Conservation (phyloP, 2,329 filamentous ascomycete species). For the Colletotrichum noveboracense region DNA sequence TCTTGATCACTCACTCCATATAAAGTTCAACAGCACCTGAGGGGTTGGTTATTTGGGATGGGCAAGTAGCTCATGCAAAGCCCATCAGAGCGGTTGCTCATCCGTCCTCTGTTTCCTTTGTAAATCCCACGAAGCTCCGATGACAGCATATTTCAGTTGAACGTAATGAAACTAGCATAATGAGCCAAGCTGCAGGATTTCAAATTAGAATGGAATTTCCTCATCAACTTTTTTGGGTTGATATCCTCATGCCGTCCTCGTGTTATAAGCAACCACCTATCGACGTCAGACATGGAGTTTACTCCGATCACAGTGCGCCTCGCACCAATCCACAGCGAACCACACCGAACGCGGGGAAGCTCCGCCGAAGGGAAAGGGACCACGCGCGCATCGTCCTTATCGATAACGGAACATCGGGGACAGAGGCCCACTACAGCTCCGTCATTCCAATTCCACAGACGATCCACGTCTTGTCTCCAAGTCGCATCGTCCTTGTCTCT, state of each 20-base stretch:
- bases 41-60: not conserved
- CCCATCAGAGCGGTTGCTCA: too few relatives aligned
- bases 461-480: not conserved
- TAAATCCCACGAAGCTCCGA: not conserved
- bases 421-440: not conserved
- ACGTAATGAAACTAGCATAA: not conserved
- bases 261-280: not conserved
- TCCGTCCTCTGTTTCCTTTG: too few relatives aligned
- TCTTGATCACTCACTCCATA: not conserved
- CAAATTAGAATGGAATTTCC: not conserved
- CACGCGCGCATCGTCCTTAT: not conserved
- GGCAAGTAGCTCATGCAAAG: not conserved
- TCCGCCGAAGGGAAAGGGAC: not conserved
- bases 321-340: not conserved
- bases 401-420: not conserved
- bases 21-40: not conserved
- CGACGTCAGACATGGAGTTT: not conserved
- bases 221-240: not conserved
- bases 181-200: not conserved
- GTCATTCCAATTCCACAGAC: not conserved
- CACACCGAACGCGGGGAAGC: not conserved
- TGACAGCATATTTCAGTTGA: not conserved
- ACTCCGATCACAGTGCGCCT: not conserved
- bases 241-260: not conserved
- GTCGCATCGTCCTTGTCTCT: not conserved